Evolutionary conservation across 1,284 basidiomycete species (phyloP).

Genomic region (Marasmius tenuissimus): DNA sequence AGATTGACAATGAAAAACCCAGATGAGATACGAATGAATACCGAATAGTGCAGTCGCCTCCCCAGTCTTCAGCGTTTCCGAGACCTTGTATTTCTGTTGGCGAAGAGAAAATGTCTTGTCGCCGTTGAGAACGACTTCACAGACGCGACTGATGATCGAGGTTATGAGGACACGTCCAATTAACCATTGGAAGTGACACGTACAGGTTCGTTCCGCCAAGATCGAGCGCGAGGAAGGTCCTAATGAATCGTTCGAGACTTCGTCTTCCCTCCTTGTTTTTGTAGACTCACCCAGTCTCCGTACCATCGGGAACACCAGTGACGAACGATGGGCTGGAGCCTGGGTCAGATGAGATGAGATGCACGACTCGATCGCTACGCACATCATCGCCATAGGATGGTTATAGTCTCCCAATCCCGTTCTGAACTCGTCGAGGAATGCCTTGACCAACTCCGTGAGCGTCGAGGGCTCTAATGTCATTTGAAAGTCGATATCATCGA

Average conservation of each 20-base stretch:
- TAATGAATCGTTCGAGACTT: constrained; percentile 28
- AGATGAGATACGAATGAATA: constrained; percentile 33
- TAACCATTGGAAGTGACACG: constrained; percentile 27
- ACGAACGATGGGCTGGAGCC: constrained; percentile 80
- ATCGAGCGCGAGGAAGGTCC: constrained; percentile 92
- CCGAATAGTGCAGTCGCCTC: constrained; percentile 84
- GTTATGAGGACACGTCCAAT: constrained; percentile 5
- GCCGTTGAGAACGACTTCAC: constrained; percentile 89
- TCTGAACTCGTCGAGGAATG: constrained; percentile 79
- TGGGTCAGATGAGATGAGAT: constrained; percentile 9
- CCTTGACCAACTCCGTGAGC: constrained; percentile 70
- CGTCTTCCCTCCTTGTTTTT: background rate
- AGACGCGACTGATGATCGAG: constrained; percentile 72
- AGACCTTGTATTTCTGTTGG: constrained; percentile 94
- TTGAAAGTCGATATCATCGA: constrained; percentile 59
- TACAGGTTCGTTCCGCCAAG: constrained; percentile 95
- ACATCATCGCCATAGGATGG: constrained; percentile 90
- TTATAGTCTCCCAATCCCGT: constrained; percentile 72
- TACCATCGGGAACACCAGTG: constrained; percentile 86
- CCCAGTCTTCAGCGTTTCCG: constrained; percentile 86
- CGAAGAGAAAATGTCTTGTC: constrained; percentile 86
- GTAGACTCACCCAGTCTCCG: constrained; percentile 80
- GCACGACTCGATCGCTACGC: constrained; percentile 22
- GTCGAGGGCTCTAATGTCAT: constrained; percentile 66
- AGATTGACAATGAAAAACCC: constrained; percentile 1